Evolutionary conservation across 208 protist genomes (phyloP), one percentile per base, ranked within the genome.

Genomic region (Leishmania lainsoni): DNA sequence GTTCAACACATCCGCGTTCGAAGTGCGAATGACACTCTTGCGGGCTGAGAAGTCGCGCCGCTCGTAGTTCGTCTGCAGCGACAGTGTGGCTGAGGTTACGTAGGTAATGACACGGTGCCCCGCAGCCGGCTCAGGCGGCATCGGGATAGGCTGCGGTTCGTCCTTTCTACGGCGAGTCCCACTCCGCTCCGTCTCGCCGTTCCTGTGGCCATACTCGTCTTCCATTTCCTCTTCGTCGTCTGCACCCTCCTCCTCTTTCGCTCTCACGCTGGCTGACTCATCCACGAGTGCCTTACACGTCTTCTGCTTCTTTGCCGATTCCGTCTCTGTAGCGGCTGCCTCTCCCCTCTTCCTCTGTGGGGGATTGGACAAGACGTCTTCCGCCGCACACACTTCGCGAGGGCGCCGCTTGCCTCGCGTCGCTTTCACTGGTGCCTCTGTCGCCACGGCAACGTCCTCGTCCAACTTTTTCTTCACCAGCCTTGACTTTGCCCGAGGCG

Each of bases 71-170:
- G 92, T 95, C 84, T 96, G 90, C 54, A 98, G 91, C 17, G 95
- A 95, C n/a, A 98, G 90, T 32, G 96, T 98, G 10, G 96, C 96
- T 49, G 93, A 97, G 1, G 93, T 97, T 14, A 98, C 90, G 88
- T 92, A 97, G 9, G 94, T 97, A 63, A 89, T 75, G 16, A 97
- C 88, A 42, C 88, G 88, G 81, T 96, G 91, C 59, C 85, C 83
- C 2, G 86, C 86, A 39, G 76, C 61, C 29, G 92, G 95, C 69
- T 89, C 87, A 29, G 92, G 77, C 4, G 97, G 96, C 93, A 97
- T 97, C 52, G 88, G 81, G 42, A 91, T 95, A 3, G 87, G 88
- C 58, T 94, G 93, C 48, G 93, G 87, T 71, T 86, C 81, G 69
- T 95, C 90, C 79, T 98, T 92, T 66, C 79, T 79, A 35, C 45